These are phyloP conservation scores for Trichoderma polysporum DNA, from an alignment of 2,329 filamentous ascomycete species.

Conservation along the genomic window DNA sequence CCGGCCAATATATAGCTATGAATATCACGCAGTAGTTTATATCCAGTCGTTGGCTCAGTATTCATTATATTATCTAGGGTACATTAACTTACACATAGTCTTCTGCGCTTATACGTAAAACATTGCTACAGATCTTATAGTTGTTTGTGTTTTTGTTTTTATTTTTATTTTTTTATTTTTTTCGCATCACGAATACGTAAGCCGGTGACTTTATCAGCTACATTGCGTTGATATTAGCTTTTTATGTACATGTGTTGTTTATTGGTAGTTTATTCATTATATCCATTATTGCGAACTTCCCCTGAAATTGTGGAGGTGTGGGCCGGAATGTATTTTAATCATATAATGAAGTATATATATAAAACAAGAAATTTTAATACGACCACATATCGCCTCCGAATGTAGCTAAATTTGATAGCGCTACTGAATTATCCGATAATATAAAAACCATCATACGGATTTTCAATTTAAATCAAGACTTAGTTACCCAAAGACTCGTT, in stretches of 20 bases:
- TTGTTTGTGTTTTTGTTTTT: no score
- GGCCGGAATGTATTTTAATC: background rate
- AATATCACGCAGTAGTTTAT: no score
- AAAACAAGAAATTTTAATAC: background rate
- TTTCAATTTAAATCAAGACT: background rate
- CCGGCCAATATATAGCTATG: background rate
- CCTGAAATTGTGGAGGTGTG: background rate
- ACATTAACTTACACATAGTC: background rate
- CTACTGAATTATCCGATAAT: background rate
- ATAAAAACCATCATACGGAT: background rate
- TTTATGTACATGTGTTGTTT: background rate
- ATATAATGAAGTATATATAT: background rate
- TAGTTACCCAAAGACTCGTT: background rate
- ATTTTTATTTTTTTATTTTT: no score
- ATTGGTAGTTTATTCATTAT: background rate
- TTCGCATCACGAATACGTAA: no score
- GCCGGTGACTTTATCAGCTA: background rate
- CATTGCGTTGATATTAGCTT: background rate
- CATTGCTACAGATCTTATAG: no score
- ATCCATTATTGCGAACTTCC: background rate
- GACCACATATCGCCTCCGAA: background rate
- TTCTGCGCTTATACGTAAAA: background rate
- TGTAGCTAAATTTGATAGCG: background rate
- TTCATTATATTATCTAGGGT: background rate
- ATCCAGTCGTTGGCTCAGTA: no score